Evolutionary conservation across 257 asterid species (phyloP).

Genomic region (Mitragyna speciosa): DNA sequence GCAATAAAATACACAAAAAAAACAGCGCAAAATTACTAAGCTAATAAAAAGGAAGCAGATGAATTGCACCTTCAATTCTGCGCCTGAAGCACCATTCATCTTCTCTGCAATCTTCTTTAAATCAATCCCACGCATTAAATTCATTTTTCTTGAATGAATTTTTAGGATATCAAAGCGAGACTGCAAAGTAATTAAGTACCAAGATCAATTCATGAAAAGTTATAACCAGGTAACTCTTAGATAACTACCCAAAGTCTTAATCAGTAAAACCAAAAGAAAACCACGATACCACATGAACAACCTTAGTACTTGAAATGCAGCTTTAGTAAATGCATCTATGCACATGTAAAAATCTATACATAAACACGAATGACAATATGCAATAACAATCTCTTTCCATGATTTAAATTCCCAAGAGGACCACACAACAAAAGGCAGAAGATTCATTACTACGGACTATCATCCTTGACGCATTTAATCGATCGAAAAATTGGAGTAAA

Average conservation of each 20-base stretch:
- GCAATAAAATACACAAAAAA: background rate
- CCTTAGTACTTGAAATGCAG: background rate
- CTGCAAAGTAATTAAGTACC: constrained; percentile 34
- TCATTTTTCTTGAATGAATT: constrained; percentile 90
- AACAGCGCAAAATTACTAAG: background rate
- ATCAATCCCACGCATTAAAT: constrained; percentile 88
- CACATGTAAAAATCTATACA: background rate
- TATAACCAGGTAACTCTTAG: background rate
- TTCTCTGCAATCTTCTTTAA: constrained; percentile 89
- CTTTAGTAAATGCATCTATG: background rate
- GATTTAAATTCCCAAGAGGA: background rate
- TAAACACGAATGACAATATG: background rate
- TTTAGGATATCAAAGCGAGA: constrained; percentile 84
- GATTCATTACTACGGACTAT: background rate
- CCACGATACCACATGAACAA: background rate
- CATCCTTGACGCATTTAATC: background rate
- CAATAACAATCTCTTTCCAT: background rate
- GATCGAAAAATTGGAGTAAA: background rate
- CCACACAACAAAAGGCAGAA: background rate
- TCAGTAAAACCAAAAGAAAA: background rate
- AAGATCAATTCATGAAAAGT: background rate
- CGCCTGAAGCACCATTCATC: constrained; percentile 94
- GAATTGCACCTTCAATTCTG: constrained; percentile 72
- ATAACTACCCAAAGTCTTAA: background rate
- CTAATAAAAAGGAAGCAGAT: background rate